Base-by-base conservation (phyloP, 179 eudicot genomes). In the Beta macrorhiza region DNA sequence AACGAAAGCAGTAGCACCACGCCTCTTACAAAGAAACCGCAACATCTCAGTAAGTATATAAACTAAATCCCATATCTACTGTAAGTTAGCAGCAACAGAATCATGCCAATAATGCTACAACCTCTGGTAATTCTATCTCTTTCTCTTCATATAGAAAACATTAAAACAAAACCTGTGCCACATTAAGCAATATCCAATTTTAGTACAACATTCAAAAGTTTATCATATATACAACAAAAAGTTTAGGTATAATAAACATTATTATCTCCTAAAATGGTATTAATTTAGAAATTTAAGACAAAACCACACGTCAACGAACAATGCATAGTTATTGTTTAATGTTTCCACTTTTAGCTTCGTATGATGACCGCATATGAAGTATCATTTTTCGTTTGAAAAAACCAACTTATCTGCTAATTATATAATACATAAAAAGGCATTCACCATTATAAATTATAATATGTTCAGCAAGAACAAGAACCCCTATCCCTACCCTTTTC, bases 1-100 rank as follows among this genome's bases (percentile, higher is more conserved):
- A 47, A 76, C 37, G 67, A 59, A 79, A 29, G 67, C 72, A 64
- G 20, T 69, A 61, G 74, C 53, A 52, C 52, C 68, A 44, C 67
- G 8, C n/a, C 19, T 80, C 83, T 72, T 80, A 56, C 63, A 58
- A 67, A 72, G 9, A 1, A 80, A 80, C 9, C 69, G 78, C 82
- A 85, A 55, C 88, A 85, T 85, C 79, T 82, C 81, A 76, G 65
- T 16, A 75, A 67, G 52, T 79, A 67, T 47, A 63, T 45, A 17
- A 51, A 74, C 32, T 47, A 55, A 56, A 25, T 65, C 61, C 64
- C 29, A 47, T 75, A 73, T 25, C 70, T 64, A 79, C 14, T 29
- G 74, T 44, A 64, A 80, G 19, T 29, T 73, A 85, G 32, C 78
- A 82, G 63, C 61, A 76, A 22, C 63, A 76, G 47, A 51, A 75